These are phyloP conservation scores for Aspergillus panamensis DNA, from an alignment of 495 filamentous ascomycete genomes.

Conservation along the genomic window DNA sequence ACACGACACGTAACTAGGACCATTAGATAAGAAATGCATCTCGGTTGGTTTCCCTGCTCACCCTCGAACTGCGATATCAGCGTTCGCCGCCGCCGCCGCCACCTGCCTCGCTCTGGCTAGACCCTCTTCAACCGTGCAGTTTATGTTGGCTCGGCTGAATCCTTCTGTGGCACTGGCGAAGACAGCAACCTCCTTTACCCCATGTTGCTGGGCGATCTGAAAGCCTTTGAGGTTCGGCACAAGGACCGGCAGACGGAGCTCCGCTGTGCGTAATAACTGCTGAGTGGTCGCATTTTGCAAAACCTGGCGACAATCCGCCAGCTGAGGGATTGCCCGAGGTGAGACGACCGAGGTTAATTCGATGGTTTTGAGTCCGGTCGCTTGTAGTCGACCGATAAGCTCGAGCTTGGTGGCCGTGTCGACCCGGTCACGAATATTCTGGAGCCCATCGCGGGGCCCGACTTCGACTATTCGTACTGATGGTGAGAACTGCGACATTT, in stretches of 20 bases:
- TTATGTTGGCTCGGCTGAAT: constrained; percentile 45
- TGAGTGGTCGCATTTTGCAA: constrained; percentile 18
- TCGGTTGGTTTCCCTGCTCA: constrained; percentile 23
- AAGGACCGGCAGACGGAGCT: constrained; percentile 34
- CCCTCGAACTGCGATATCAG: constrained; percentile 36
- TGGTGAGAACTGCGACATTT: neutral
- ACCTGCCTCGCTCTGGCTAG: constrained; percentile 24
- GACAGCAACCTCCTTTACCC: constrained; percentile 38
- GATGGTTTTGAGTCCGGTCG: constrained; percentile 32
- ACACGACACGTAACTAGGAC: constrained; percentile 40
- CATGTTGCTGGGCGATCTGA: constrained; percentile 29
- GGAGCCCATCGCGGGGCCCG: constrained; percentile 44
- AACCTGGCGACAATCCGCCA: constrained; percentile 38
- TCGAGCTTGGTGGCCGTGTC: constrained; percentile 37
- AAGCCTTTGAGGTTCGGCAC: constrained; percentile 44
- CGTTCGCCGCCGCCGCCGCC: constrained; percentile 17
- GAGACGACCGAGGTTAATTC: constrained; percentile 46
- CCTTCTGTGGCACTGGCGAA: constrained; percentile 44
- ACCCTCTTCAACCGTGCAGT: constrained; percentile 36
- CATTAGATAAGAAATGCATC: neutral
- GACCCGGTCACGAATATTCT: constrained; percentile 35
- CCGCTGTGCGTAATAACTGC: neutral
- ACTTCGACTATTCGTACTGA: constrained; percentile 45
- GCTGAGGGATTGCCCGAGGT: constrained; percentile 38
- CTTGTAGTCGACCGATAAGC: constrained; percentile 32